Percentiles rank a stretch among this genome's conserved stretches.
phyloP scores from a whole-genome alignment of 2,329 filamentous ascomycete genomes.

The Lomentospora prolificans region DNA sequence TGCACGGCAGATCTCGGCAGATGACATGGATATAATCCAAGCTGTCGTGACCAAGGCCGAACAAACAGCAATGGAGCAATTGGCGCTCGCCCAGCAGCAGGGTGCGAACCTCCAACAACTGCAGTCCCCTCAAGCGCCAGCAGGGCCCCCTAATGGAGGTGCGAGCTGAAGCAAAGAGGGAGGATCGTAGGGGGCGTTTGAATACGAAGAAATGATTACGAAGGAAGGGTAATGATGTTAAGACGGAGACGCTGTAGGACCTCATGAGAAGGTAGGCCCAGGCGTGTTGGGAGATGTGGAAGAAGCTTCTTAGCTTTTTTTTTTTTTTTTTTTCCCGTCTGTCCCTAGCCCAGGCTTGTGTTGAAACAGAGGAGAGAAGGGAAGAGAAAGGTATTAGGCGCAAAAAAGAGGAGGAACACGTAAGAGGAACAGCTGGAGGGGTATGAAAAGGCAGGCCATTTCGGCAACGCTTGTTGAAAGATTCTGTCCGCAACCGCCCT shows the following conservation, averaged over 20 bases:
- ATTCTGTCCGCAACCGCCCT: not conserved
- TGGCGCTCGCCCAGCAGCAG: constrained; percentile 17
- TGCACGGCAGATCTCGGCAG: constrained; percentile 65
- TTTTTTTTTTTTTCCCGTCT: too few relatives aligned
- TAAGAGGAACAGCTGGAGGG: not conserved
- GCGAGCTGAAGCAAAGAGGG: not conserved
- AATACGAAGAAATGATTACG: constrained; percentile 1
- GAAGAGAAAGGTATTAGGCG: not conserved
- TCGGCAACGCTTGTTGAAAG: not conserved
- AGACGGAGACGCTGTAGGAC: not conserved
- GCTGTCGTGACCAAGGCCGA: constrained; percentile 58
- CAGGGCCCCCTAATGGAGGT: constrained; percentile 4
- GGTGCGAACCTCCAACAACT: constrained; percentile 9
- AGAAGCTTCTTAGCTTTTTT: not conserved
- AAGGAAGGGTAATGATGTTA: not conserved
- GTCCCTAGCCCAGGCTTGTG: too few relatives aligned
- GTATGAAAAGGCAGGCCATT: not conserved
- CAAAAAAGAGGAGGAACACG: not conserved
- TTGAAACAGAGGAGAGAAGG: too few relatives aligned
- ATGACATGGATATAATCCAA: constrained; percentile 76
- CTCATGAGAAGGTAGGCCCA: not conserved
- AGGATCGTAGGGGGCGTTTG: not conserved
- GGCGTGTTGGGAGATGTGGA: not conserved
- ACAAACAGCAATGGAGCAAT: constrained; percentile 28
- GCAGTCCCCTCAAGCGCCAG: constrained; percentile 11